Evolutionary conservation across 2,329 filamentous ascomycete species (phyloP).

Genomic region (Aspergillus quadricinctus): DNA sequence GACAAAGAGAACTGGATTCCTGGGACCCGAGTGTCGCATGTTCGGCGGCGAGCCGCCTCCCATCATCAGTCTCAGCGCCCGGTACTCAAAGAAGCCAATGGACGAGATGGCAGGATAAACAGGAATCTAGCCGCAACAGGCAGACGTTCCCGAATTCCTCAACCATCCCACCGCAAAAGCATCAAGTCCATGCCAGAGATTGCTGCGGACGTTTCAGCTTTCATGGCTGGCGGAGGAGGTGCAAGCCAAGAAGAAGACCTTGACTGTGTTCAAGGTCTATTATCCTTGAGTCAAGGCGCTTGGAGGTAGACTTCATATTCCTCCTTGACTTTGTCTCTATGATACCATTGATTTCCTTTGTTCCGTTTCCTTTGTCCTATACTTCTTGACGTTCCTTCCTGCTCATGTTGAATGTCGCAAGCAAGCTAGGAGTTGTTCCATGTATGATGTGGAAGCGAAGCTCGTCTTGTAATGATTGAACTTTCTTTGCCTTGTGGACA

Average conservation of each 20-base stretch:
- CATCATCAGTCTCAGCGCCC: conserved; percentile 30
- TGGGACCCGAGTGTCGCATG: conserved; percentile 41
- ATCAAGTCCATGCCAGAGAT: conserved; percentile 39
- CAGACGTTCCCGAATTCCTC: conserved; percentile 24
- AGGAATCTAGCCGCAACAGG: conserved; percentile 20
- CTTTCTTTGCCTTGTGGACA: conserved; percentile 4
- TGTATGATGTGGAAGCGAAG: conserved; percentile 20
- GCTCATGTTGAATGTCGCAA: conserved; percentile 23
- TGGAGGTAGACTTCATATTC: conserved; percentile 56
- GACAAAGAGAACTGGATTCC: conserved; percentile 91
- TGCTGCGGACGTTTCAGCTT: conserved; percentile 65
- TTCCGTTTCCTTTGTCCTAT: conserved; percentile 20
- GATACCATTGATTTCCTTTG: conserved; percentile 20
- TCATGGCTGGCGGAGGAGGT: conserved; percentile 58
- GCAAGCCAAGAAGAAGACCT: conserved; percentile 74
- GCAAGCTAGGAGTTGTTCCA: conserved; percentile 26
- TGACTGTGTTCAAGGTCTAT: conserved; percentile 82
- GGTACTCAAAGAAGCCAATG: conserved; percentile 44
- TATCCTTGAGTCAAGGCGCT: conserved; percentile 87
- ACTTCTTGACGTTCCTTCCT: conserved; percentile 15
- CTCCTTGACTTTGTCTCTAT: conserved; percentile 4
- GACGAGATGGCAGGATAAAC: conserved; percentile 21
- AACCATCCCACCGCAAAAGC: conserved; percentile 17
- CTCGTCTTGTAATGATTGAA: conserved; percentile 18
- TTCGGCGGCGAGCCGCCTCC: conserved; percentile 29